phyloP scores from a whole-genome alignment of 805 yeast genomes.

The Wickerhamiella vanderwaltii region DNA sequence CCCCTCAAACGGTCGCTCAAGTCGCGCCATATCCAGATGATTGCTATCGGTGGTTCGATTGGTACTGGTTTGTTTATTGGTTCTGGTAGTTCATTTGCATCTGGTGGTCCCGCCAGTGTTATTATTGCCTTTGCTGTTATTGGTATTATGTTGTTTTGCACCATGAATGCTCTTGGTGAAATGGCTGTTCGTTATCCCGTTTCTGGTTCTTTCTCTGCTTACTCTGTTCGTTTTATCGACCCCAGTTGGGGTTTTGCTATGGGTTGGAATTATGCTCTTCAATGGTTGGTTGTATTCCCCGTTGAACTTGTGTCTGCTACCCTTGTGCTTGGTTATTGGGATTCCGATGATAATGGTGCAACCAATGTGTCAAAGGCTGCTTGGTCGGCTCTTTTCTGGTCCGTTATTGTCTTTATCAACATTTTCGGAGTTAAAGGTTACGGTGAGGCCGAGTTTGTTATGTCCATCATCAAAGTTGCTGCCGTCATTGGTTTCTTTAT shows the following conservation, averaged over 20 bases:
- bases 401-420: constrained; percentile 34
- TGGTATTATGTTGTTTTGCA: constrained; percentile 45
- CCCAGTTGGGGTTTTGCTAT: constrained; percentile 53
- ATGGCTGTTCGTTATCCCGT: constrained; percentile 50
- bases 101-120: constrained; percentile 41
- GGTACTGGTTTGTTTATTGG: constrained; percentile 54
- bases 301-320: constrained; percentile 48
- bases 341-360: constrained; percentile 46
- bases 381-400: constrained; percentile 39
- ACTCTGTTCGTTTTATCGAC: constrained; percentile 45
- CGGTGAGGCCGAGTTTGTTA: constrained; percentile 50
- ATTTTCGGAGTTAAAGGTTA: constrained; percentile 41
- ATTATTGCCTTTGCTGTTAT: constrained; percentile 35
- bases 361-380: constrained; percentile 35
- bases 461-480: constrained; percentile 40
- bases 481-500: constrained; percentile 45
- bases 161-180: constrained; percentile 50
- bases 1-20: constrained; percentile 30
- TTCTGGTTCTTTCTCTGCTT: constrained; percentile 45
- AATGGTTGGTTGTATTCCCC: constrained; percentile 47
- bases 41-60: constrained; percentile 66
- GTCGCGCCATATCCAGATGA: constrained; percentile 36
- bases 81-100: constrained; percentile 34
- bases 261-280: constrained; percentile 52
- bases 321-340: constrained; percentile 40